These are phyloP conservation scores for Pulveroboletus sp. DNA, from an alignment of 768 basidiomycete species.

Conservation along the genomic window DNA sequence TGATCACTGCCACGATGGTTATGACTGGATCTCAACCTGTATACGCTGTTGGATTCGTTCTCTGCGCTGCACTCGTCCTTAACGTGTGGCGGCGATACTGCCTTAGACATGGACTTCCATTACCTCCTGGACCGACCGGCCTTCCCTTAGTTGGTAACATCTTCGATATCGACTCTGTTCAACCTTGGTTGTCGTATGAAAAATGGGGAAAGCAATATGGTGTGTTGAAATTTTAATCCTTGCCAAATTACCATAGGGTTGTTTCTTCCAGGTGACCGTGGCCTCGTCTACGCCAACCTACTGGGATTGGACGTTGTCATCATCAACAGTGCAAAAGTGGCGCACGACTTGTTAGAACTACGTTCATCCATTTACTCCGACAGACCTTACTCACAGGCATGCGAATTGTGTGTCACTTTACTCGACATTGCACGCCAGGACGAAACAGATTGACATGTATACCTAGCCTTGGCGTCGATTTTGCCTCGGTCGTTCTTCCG, in stretches of 20 bases:
- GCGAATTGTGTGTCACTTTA: constrained; percentile 13
- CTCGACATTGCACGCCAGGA: not conserved
- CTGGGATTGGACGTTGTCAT: constrained; percentile 27
- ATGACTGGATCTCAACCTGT: not conserved
- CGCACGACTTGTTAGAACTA: constrained; percentile 22
- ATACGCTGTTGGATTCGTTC: constrained; percentile 4
- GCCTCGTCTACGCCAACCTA: constrained; percentile 22
- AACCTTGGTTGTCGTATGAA: constrained; percentile 32
- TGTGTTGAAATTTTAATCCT: constrained; percentile 2
- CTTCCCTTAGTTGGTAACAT: constrained; percentile 32
- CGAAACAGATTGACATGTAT: not conserved
- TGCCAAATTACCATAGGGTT: not conserved
- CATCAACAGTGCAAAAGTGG: constrained; percentile 19
- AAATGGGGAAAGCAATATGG: constrained; percentile 33
- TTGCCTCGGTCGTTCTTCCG: constrained; percentile 24
- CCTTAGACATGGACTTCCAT: constrained; percentile 21
- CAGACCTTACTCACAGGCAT: constrained; percentile 20
- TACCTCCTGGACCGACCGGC: constrained; percentile 50
- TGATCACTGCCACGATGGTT: not conserved
- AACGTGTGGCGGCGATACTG: constrained; percentile 12
- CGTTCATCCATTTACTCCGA: constrained; percentile 28
- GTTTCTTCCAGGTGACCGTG: constrained; percentile 10
- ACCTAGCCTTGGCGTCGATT: constrained; percentile 29
- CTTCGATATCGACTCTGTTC: constrained; percentile 15
- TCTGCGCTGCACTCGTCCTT: constrained; percentile 5